These are phyloP conservation scores for Euphrasia confusa DNA, from an alignment of 257 asterid genomes.

Conservation along the genomic window DNA sequence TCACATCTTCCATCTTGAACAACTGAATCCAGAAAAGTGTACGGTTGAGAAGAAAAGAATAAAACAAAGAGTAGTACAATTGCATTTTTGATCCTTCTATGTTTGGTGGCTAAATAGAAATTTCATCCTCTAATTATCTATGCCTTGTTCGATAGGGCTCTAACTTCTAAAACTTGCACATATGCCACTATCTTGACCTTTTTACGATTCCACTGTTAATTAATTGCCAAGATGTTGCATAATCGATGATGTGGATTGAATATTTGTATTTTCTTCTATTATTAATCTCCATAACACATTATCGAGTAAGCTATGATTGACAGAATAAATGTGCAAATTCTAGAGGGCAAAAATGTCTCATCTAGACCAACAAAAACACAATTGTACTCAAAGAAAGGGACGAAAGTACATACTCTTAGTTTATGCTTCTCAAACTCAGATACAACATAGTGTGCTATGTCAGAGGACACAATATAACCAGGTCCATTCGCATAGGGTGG, in stretches of 20 bases:
- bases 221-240: not conserved
- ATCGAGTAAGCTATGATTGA: not conserved
- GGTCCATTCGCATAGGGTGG: conserved; percentile 98
- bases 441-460: conserved; percentile 57
- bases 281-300: not conserved
- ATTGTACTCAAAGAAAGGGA: conserved; percentile 8
- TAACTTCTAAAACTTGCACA: not conserved
- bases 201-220: no score
- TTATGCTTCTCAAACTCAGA: conserved; percentile 79
- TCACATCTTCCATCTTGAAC: conserved; percentile 97
- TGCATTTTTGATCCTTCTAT: not conserved
- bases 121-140: not conserved
- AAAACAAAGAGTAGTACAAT: not conserved
- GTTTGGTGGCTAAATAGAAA: not conserved
- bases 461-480: conserved; percentile 79
- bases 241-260: not conserved
- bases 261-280: not conserved
- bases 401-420: conserved; percentile 51
- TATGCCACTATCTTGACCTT: not conserved
- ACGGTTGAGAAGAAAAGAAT: no score
- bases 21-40: conserved; percentile 38
- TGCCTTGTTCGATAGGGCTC: not conserved
- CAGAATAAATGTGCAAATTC: not conserved
- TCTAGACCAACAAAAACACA: not conserved
- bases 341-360: not conserved